Conservation (phyloP, 1,139 yeast species). For the Pichia sp. region DNA sequence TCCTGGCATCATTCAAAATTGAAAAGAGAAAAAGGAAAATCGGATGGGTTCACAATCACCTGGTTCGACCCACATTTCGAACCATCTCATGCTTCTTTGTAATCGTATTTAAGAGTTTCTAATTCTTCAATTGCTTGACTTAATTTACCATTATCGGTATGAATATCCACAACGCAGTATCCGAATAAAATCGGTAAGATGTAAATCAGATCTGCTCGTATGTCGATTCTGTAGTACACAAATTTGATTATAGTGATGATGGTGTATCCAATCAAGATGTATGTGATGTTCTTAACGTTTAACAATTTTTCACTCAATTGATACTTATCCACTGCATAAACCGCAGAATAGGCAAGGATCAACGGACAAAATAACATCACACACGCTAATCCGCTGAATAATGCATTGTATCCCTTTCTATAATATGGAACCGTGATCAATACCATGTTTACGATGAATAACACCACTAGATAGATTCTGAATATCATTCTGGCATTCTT, state of each 20-base stretch:
- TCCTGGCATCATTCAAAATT: slow-evolving; percentile 3
- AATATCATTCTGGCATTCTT: slow-evolving; percentile 10
- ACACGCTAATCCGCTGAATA: slow-evolving; percentile 26
- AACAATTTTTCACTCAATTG: neutral
- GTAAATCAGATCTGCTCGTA: slow-evolving; percentile 17
- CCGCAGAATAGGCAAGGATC: slow-evolving; percentile 16
- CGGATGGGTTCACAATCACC: slow-evolving; percentile 6
- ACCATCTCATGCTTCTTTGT: slow-evolving; percentile 27
- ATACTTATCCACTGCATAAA: slow-evolving; percentile 13
- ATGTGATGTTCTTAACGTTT: neutral
- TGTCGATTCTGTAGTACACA: neutral
- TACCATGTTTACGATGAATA: slow-evolving; percentile 23
- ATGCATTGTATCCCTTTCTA: slow-evolving; percentile 22
- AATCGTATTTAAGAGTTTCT: slow-evolving; percentile 25
- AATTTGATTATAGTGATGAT: neutral
- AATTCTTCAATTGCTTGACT: slow-evolving; percentile 21
- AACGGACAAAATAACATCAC: slow-evolving; percentile 16
- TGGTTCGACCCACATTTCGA: slow-evolving; percentile 11
- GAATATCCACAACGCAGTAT: slow-evolving; percentile 17
- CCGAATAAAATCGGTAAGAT: slow-evolving; percentile 27
- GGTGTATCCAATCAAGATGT: neutral
- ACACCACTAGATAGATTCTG: slow-evolving; percentile 15
- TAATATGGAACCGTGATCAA: slow-evolving; percentile 27
- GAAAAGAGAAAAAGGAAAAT: slow-evolving; percentile 1
- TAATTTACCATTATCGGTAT: slow-evolving; percentile 21